Conservation (phyloP, 176 grass and related monocot genomes). For the Miscanthus lutarioriparius region DNA sequence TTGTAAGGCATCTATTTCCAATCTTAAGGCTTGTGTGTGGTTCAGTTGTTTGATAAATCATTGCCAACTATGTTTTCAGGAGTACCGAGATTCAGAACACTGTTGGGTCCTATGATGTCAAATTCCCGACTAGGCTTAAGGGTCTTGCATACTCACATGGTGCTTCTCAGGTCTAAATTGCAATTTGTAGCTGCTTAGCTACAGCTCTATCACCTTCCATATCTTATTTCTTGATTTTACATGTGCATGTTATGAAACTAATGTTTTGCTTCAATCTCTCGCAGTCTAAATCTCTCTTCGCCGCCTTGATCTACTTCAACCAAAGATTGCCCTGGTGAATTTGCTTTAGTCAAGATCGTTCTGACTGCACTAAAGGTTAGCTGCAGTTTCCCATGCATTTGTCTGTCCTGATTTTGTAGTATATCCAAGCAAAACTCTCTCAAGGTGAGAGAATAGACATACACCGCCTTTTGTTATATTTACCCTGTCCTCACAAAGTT, state of each 20-base stretch:
- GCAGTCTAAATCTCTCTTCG: conserved; percentile 82
- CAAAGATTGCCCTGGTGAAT: conserved; percentile 85
- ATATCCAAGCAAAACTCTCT: not conserved
- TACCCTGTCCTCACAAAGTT: too few species aligned
- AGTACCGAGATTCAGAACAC: conserved; percentile 90
- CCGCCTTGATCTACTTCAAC: conserved; percentile 83
- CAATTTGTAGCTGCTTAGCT: not conserved
- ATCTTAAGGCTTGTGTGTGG: not conserved
- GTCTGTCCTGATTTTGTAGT: too few species aligned
- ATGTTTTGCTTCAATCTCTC: not conserved
- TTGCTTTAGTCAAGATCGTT: conserved; percentile 93
- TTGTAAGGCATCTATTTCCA: conserved; percentile 57
- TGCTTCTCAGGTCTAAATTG: conserved; percentile 79
- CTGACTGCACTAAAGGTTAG: conserved; percentile 77
- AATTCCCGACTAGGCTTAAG: conserved; percentile 85
- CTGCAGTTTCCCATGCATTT: not conserved
- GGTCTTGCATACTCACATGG: conserved; percentile 87
- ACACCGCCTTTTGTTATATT: too few species aligned
- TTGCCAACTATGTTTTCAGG: conserved; percentile 32
- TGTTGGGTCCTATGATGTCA: conserved; percentile 78
- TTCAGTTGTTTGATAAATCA: not conserved
- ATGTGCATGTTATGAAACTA: not conserved
- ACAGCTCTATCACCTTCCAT: too few species aligned
- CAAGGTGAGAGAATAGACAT: too few species aligned
- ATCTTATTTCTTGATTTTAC: too few species aligned